Evolutionary conservation across 2,329 filamentous ascomycete species (phyloP).

Genomic region (Clathrospora elynae): DNA sequence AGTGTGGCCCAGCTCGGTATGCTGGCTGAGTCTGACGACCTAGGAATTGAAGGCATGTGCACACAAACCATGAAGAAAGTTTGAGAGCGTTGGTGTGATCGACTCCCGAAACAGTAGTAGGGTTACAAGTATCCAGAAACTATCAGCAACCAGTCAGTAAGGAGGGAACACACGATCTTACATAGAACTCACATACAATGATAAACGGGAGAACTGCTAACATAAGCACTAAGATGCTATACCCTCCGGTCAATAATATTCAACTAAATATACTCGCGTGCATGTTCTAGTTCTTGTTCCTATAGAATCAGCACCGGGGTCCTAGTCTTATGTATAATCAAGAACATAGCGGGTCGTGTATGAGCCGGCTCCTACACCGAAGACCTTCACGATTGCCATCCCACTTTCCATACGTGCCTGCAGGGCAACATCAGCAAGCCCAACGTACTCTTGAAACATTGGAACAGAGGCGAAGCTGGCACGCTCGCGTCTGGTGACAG

Average conservation of each 20-base stretch:
- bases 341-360: constrained; percentile 24
- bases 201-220: constrained; percentile 38
- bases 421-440: constrained; percentile 12
- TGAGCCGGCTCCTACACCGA: constrained; percentile 32
- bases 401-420: constrained; percentile 9
- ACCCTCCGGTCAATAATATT: constrained; percentile 31
- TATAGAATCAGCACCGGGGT: constrained; percentile 40
- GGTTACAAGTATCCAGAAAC: constrained; percentile 35
- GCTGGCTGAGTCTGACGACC: constrained; percentile 21
- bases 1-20: constrained; percentile 16
- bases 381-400: constrained; percentile 8
- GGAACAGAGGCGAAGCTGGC: constrained; percentile 7
- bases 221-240: constrained; percentile 43
- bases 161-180: constrained; percentile 33
- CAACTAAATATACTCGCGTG: constrained; percentile 32
- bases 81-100: constrained; percentile 26
- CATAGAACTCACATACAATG: constrained; percentile 40
- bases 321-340: constrained; percentile 31
- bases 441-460: constrained; percentile 7
- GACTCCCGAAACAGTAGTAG: constrained; percentile 29
- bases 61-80: constrained; percentile 18
- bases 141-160: constrained; percentile 40
- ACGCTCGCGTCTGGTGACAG: constrained; percentile 18
- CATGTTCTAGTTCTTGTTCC: constrained; percentile 17
- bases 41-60: constrained; percentile 40